Evolutionary conservation across 768 basidiomycete species (phyloP).

Genomic region (Polyporus arcularius): DNA sequence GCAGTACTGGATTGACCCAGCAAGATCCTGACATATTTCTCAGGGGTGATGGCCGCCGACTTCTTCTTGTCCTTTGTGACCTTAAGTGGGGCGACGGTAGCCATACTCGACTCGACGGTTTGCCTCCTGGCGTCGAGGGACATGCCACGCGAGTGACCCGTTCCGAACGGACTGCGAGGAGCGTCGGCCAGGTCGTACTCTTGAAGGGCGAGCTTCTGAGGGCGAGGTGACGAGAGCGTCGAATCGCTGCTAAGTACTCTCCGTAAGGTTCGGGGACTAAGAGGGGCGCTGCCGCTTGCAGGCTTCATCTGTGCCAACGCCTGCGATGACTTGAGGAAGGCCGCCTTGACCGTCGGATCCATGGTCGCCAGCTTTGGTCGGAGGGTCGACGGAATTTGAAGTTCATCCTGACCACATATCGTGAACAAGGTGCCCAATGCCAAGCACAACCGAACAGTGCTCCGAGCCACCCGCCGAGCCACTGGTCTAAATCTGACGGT

Average conservation of each 20-base stretch:
- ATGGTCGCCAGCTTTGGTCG: constrained; percentile 79
- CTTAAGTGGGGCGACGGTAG: constrained; percentile 23
- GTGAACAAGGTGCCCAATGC: not conserved
- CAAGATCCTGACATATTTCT: constrained; percentile 67
- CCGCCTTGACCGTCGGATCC: constrained; percentile 85
- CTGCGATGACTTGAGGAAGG: constrained; percentile 87
- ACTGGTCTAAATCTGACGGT: not conserved
- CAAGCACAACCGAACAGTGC: too few relatives aligned
- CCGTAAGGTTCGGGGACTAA: constrained; percentile 60
- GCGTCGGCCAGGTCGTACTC: constrained; percentile 12
- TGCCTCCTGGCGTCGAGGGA: constrained; percentile 54
- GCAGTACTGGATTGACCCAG: constrained; percentile 65
- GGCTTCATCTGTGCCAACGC: constrained; percentile 49
- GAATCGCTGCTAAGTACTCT: constrained; percentile 76
- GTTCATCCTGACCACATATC: constrained; percentile 62
- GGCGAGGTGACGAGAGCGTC: constrained; percentile 51
- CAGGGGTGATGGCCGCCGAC: constrained; percentile 46
- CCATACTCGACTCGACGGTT: constrained; percentile 2
- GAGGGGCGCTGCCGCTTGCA: constrained; percentile 33
- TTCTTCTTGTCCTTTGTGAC: constrained; percentile 54
- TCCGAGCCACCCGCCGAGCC: not conserved
- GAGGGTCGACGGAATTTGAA: constrained; percentile 80
- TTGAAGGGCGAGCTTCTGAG: constrained; percentile 21
- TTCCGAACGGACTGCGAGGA: constrained; percentile 5
- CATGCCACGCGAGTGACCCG: constrained; percentile 43